Base-by-base conservation (phyloP, 768 basidiomycete genomes). In the Chalciporus piperatus region DNA sequence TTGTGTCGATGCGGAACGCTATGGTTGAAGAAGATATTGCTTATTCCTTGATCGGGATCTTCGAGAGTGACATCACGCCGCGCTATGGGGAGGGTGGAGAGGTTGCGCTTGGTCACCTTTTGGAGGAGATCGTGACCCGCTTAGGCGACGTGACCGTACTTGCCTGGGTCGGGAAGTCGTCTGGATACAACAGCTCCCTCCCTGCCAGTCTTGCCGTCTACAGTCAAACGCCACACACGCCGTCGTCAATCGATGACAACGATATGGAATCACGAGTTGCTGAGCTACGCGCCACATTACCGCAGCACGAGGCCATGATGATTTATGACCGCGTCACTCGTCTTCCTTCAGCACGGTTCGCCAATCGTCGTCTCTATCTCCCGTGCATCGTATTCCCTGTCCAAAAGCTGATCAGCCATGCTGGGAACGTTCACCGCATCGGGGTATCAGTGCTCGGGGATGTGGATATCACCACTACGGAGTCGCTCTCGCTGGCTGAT, bases 371-470 rank as follows among this genome's bases (percentile, higher is more conserved):
- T 8, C 39, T 59, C 7, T 3, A 37, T 39, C 57, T 59, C 16
- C 57, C 58, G 6, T 59, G 48, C 17, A 40, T 59, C 38, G 33
- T 41, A 2, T 59, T 59, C 28, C 7, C 32, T 4, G 48, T 55
- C 8, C 41, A 41, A 41, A 45, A 4, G 27, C 41, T 58, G 9
- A 3, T 57, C 22, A 33, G 47, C n/a, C 27, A 42, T 6, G 14
- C 25, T 16, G 40, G 17, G 19, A 17, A 1, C 3, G 45, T 13
- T 7, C 59, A 59, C 12, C 48, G 28, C 11, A 46, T 48, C 30
- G 38, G 23, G 6, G 48, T 41, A 19, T 33, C 48, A 3, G 48
- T 28, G 6, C 48, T 59, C 9, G 52, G 57, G 2, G 6, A 50
- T 8, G 45, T 50, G 0, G 28, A 47, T 3, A 55, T 59, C 43